A percentile compares a stretch with the other conserved stretches of the same genome.
phyloP scores from a whole-genome alignment of 768 basidiomycete genomes.

The Mycena haematopus region DNA sequence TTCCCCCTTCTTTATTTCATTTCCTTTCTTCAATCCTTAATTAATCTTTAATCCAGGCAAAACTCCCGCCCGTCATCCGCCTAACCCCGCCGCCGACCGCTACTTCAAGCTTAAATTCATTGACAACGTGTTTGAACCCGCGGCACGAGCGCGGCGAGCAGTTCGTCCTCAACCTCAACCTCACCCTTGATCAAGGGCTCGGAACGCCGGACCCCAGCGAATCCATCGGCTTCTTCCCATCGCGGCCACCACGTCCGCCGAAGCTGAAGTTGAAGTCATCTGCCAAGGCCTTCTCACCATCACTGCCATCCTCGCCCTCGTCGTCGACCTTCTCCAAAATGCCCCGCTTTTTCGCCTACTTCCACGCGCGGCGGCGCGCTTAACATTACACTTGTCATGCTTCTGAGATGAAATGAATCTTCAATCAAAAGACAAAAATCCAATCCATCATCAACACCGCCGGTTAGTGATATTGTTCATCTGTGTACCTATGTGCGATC shows the following conservation, averaged over 20 bases:
- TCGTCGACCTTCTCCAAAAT: too few species aligned
- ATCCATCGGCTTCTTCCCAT: slow-evolving; percentile 25
- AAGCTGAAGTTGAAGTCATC: not conserved
- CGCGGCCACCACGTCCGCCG: not conserved
- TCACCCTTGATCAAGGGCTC: not conserved
- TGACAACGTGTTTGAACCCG: not conserved
- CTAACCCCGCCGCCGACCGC: not conserved
- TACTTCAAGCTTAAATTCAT: too few species aligned
- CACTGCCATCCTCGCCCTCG: too few species aligned
- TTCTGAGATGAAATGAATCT: too few species aligned
- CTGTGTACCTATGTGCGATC: too few species aligned
- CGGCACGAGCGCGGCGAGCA: not conserved
- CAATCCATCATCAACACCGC: not conserved
- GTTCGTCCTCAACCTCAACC: slow-evolving; percentile 5
- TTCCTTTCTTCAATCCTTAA: not conserved
- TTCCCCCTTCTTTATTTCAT: not conserved
- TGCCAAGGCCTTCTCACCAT: not conserved
- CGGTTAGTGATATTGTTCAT: too few species aligned
- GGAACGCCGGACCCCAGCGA: slow-evolving; percentile 14
- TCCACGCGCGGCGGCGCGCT: slow-evolving; percentile 6
- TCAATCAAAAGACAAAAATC: not conserved
- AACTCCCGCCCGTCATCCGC: not conserved
- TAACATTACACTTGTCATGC: too few species aligned
- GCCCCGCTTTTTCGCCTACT: slow-evolving; percentile 19
- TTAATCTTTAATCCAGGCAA: slow-evolving; percentile 1